phyloP scores from a whole-genome alignment of 2,329 filamentous ascomycete species.

The Akanthomyces muscarius region DNA sequence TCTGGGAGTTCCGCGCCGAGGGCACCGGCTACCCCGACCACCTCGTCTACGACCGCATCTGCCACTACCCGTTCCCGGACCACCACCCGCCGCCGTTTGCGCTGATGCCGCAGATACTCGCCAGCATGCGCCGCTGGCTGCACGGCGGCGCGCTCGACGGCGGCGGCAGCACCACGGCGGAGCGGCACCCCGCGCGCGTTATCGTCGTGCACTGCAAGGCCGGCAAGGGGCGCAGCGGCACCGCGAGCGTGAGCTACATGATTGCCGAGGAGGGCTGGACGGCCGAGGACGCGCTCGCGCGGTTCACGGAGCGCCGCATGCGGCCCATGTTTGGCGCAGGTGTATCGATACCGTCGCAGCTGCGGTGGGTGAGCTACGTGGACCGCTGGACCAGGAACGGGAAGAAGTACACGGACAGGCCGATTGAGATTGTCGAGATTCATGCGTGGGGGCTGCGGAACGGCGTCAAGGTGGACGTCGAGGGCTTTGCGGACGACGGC shows the following conservation, averaged over 20 bases:
- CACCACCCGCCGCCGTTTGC: constrained; percentile 94
- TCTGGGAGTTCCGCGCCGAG: constrained; percentile 97
- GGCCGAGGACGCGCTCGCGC: constrained; percentile 47
- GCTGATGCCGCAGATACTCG: constrained; percentile 83
- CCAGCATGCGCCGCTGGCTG: constrained; percentile 88
- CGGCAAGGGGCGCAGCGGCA: constrained; percentile 90
- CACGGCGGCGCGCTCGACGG: constrained; percentile 43
- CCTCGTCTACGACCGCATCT: constrained; percentile 78
- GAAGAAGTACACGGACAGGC: constrained; percentile 77
- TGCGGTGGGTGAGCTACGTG: constrained; percentile 84
- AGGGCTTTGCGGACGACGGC: constrained; percentile 84
- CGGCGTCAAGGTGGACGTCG: constrained; percentile 81
- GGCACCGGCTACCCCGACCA: constrained; percentile 92
- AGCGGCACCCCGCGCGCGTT: constrained; percentile 47
- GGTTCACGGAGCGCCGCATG: constrained; percentile 81
- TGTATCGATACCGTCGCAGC: constrained; percentile 88
- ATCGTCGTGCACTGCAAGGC: constrained; percentile 96
- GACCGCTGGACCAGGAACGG: constrained; percentile 73
- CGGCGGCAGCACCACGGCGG: background rate
- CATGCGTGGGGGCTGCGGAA: constrained; percentile 85
- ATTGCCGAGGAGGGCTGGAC: constrained; percentile 75
- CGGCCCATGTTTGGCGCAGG: constrained; percentile 81
- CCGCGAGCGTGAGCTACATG: constrained; percentile 80
- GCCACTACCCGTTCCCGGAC: constrained; percentile 94
- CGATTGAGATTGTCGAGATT: constrained; percentile 81